Conservation (phyloP, 148 eudicot genomes). For the Polygonum aviculare region DNA sequence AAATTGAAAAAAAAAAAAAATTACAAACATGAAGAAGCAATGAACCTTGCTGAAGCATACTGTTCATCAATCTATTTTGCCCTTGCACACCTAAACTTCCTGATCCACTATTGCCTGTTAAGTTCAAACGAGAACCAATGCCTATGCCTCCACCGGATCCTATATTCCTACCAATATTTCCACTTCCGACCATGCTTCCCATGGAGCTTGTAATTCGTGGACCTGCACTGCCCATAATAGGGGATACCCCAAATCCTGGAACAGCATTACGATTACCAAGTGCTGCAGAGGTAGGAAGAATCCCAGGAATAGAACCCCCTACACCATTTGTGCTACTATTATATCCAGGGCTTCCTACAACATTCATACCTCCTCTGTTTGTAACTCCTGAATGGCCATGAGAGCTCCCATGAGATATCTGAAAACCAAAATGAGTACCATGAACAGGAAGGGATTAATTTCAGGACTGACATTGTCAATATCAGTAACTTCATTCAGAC, state of each 20-base stretch:
- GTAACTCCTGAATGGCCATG: conserved; percentile 90
- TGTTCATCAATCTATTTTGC: conserved; percentile 69
- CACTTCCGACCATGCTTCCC: conserved; percentile 78
- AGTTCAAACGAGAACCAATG: conserved; percentile 72
- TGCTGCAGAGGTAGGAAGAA: conserved; percentile 82
- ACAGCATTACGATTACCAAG: conserved; percentile 80
- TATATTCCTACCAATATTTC: conserved; percentile 72
- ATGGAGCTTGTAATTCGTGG: conserved; percentile 73
- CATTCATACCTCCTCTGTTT: conserved; percentile 89
- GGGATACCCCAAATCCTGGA: conserved; percentile 80
- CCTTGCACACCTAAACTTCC: conserved; percentile 80
- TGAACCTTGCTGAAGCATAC: conserved; percentile 95
- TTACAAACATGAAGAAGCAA: conserved; percentile 10
- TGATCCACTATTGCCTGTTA: conserved; percentile 69
- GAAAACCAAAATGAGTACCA: conserved; percentile 10
- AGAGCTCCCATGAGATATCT: conserved; percentile 83
- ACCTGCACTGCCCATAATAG: conserved; percentile 74
- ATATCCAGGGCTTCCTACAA: conserved; percentile 89
- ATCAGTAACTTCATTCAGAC: background rate
- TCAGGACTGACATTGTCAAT: background rate
- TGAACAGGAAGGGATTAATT: background rate
- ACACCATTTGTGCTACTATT: conserved; percentile 62
- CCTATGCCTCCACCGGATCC: conserved; percentile 91
- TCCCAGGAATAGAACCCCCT: conserved; percentile 95
- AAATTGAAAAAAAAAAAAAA: background rate